Base-by-base conservation (phyloP, 176 grass and related monocot genomes). In the Metroxylon sagu region DNA sequence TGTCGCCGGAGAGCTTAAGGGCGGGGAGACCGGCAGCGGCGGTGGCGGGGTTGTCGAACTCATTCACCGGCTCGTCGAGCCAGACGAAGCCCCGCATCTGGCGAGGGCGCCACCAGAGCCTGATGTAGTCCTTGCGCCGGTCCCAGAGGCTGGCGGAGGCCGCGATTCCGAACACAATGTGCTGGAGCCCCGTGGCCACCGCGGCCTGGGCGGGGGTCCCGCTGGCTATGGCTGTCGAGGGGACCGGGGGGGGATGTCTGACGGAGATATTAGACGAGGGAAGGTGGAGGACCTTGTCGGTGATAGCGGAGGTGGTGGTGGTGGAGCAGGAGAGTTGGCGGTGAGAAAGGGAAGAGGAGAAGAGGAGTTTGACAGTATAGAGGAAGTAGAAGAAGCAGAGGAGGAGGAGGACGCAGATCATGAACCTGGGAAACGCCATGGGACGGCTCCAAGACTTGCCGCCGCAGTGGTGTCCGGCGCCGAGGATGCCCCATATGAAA, bases 91-190 rank as follows among this genome's bases (percentile, higher is more conserved):
- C 94, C 1, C 94, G 82, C 94, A 98, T 93, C 56, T 35, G 82
- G n/a, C 93, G 79, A 2, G 88, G 88, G 3, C 67, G 82, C 81
- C 79, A 93, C 94, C 94, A 98, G n/a, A 89, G 63, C 73, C 77
- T 98, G 78, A 98, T 98, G 81, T 98, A 98, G 54, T 98, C 88
- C 77, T 93, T 92, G 4, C 94, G 76, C 76, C 75, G 79, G 54
- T 89, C 74, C 94, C 88, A 98, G 18, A 93, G 61, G 26, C 67
- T 65, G 26, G 93, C 65, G 26, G 93, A 98, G 25, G 87, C 87
- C 2, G 87, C 93, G 80, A 98, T 98, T 72, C 93, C 93, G 70
- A 98, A 98, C 71, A 98, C 93, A n/a, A 98, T 83, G 70, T 98
- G 87, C 73, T 85, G 84, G 50, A 98, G 56, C 53, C 76, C 85